phyloP scores from a whole-genome alignment of 176 grass and related monocot genomes.

The Typha latifolia region DNA sequence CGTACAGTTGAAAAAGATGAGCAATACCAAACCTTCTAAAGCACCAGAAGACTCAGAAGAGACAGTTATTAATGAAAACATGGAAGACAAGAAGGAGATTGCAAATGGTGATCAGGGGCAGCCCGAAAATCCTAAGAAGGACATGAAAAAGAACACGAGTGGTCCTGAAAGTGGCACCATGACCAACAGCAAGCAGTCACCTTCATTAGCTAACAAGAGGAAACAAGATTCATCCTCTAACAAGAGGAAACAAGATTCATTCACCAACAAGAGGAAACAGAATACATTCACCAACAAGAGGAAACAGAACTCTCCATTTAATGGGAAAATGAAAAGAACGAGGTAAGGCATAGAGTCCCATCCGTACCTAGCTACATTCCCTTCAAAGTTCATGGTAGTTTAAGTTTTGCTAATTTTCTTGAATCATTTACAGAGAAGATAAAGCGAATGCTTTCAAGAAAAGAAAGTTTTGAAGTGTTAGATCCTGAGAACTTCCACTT shows the following conservation, averaged over 20 bases:
- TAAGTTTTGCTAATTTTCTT: background rate
- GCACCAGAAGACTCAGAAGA: conserved; percentile 26
- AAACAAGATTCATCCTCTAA: conserved; percentile 21
- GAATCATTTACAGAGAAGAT: conserved; percentile 38
- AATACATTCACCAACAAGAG: background rate
- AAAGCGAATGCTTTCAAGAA: conserved; percentile 35
- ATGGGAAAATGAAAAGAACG: background rate
- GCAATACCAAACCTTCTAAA: conserved; percentile 57
- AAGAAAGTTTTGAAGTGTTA: conserved; percentile 24
- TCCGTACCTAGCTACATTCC: too few species aligned
- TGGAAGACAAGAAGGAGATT: conserved; percentile 25
- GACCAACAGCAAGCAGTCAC: background rate
- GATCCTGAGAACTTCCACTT: background rate
- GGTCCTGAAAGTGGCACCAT: conserved; percentile 10
- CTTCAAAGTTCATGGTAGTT: background rate
- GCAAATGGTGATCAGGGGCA: conserved; percentile 16
- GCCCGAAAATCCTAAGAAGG: conserved; percentile 26
- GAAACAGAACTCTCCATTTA: conserved; percentile 10
- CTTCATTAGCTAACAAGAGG: conserved; percentile 24
- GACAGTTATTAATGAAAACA: conserved; percentile 17
- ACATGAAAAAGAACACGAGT: conserved; percentile 10
- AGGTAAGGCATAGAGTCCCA: conserved; percentile 2
- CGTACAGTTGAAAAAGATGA: conserved; percentile 81
- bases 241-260: too few species aligned
- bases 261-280: too few species aligned